Evolutionary conservation across 2,329 filamentous ascomycete genomes (phyloP).

Genomic region (Onygenales sp.): DNA sequence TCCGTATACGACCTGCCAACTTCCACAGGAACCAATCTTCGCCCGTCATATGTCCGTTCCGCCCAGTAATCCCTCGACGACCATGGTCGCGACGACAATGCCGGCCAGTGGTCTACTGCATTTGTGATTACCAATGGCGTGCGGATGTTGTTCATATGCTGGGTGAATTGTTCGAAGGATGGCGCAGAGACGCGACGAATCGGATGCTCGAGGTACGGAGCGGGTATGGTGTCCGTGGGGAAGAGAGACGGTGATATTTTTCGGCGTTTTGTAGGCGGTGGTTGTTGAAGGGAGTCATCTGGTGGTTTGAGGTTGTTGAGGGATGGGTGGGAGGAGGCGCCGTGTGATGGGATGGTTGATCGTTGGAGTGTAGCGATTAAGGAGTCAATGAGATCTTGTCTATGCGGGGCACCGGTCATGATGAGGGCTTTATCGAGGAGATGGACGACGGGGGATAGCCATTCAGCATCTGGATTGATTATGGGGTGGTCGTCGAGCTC

Average conservation of each 20-base stretch:
- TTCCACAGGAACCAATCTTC: slow-evolving; percentile 76
- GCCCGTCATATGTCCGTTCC: slow-evolving; percentile 62
- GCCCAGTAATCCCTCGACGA: slow-evolving; percentile 63
- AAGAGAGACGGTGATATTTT: slow-evolving; percentile 24
- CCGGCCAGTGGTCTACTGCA: slow-evolving; percentile 65
- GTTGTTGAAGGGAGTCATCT: slow-evolving; percentile 5
- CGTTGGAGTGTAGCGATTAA: slow-evolving; percentile 26
- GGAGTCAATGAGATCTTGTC: slow-evolving; percentile 37
- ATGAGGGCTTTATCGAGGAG: slow-evolving; percentile 69
- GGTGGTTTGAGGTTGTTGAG: not conserved
- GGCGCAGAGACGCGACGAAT: slow-evolving; percentile 35
- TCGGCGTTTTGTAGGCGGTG: slow-evolving; percentile 20
- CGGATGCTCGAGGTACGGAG: slow-evolving; percentile 25
- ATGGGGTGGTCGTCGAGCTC: slow-evolving; percentile 5
- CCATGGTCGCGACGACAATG: slow-evolving; percentile 61
- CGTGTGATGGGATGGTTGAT: slow-evolving; percentile 8
- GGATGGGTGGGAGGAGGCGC: slow-evolving; percentile 2
- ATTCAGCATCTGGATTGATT: slow-evolving; percentile 22
- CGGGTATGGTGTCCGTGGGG: slow-evolving; percentile 22
- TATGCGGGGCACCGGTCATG: slow-evolving; percentile 55
- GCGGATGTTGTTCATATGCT: slow-evolving; percentile 42
- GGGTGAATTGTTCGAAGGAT: slow-evolving; percentile 52
- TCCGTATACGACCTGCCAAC: slow-evolving; percentile 82
- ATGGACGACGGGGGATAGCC: slow-evolving; percentile 52
- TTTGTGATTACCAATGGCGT: slow-evolving; percentile 61